A percentile compares a stretch with the other conserved stretches of the same genome.
Conservation (phyloP, 2,329 filamentous ascomycete species). For the Phyllosticta paracitricarpa region DNA sequence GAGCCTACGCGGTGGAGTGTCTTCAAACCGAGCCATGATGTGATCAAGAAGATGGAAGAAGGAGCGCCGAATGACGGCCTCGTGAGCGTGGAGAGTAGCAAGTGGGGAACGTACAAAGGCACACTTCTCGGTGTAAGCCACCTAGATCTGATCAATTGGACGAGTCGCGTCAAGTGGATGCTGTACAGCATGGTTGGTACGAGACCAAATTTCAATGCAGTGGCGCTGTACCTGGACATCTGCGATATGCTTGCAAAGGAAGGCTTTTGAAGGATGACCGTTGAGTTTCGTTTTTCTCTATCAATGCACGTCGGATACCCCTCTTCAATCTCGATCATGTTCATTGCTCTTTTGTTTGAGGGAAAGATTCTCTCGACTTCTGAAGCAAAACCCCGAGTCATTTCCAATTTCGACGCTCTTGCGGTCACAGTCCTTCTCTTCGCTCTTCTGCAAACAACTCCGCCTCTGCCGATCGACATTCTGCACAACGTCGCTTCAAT, state of each 20-base stretch:
- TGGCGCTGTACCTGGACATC: conserved; percentile 55
- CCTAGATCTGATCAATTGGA: conserved; percentile 58
- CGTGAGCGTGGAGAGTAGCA: conserved; percentile 50
- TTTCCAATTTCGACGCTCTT: not conserved
- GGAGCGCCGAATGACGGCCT: conserved; percentile 53
- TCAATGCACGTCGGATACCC: not conserved
- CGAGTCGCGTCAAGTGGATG: conserved; percentile 50
- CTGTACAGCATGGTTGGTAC: conserved; percentile 47
- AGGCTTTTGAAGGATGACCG: conserved; percentile 15
- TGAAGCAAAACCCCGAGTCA: not conserved
- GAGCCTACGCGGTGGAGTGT: conserved; percentile 46
- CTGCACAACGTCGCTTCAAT: not conserved
- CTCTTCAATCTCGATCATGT: not conserved
- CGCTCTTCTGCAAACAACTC: no score
- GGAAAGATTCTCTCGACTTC: not conserved
- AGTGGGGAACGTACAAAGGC: conserved; percentile 54
- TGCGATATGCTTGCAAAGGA: conserved; percentile 40
- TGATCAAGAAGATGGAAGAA: conserved; percentile 43
- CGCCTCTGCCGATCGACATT: not conserved
- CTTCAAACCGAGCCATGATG: conserved; percentile 46
- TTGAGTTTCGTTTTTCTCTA: not conserved
- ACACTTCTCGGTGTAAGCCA: conserved; percentile 55
- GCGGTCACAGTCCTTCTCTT: no score
- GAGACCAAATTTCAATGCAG: conserved; percentile 52
- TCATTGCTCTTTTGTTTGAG: not conserved